Evolutionary conservation across 2,329 filamentous ascomycete species (phyloP).

Genomic region (Corynespora cassiicola): DNA sequence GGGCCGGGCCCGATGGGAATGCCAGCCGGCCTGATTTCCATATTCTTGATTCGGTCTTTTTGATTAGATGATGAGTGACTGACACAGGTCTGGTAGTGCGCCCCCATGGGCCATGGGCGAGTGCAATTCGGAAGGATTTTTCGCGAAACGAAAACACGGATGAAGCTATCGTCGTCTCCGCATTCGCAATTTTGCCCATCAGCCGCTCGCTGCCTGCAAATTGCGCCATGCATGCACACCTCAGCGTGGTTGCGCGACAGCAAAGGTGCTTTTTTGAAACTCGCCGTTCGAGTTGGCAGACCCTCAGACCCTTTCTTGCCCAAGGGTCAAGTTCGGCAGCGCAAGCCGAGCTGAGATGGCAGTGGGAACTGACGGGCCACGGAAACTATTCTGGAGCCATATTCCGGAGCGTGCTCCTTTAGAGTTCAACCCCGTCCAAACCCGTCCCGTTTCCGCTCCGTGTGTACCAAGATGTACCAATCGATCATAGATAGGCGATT

Average conservation of each 20-base stretch:
- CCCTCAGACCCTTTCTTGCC: neutral
- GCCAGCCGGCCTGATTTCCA: conserved; percentile 12
- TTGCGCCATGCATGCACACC: conserved; percentile 7
- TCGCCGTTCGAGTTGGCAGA: neutral
- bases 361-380: conserved; percentile 20
- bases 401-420: conserved; percentile 38
- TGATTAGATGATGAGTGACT: conserved; percentile 5
- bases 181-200: conserved; percentile 3
- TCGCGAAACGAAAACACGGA: conserved; percentile 5
- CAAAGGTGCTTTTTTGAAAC: neutral
- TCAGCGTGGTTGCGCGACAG: conserved; percentile 1
- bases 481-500: conserved; percentile 4
- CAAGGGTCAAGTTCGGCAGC: conserved; percentile 21
- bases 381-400: conserved; percentile 32
- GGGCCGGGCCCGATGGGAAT: conserved; percentile 19
- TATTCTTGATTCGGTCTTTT: conserved; percentile 18
- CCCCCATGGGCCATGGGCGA: too few relatives aligned
- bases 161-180: conserved; percentile 16
- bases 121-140: neutral
- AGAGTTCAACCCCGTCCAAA: conserved; percentile 25
- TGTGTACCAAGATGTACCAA: conserved; percentile 25
- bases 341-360: conserved; percentile 32
- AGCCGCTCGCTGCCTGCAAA: neutral
- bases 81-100: too few relatives aligned
- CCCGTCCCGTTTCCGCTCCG: conserved; percentile 38